Evolutionary conservation across 2,329 filamentous ascomycete genomes (phyloP).

Genomic region (Lachnellula cervina): DNA sequence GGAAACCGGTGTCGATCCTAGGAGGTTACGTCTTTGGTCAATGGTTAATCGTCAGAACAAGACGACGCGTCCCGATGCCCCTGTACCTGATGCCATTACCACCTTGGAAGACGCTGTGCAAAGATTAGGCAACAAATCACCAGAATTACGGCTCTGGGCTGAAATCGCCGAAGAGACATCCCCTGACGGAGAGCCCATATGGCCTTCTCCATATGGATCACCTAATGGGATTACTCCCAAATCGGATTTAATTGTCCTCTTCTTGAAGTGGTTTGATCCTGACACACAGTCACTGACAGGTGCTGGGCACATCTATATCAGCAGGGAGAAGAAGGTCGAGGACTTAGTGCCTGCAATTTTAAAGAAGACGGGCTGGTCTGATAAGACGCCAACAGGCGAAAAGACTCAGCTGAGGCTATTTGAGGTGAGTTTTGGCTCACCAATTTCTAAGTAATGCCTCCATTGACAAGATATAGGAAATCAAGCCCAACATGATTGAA

Average conservation of each 20-base stretch:
- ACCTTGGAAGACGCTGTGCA: constrained; percentile 70
- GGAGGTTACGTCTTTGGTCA: constrained; percentile 78
- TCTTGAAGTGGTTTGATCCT: constrained; percentile 87
- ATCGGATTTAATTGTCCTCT: constrained; percentile 69
- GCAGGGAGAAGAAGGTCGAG: constrained; percentile 79
- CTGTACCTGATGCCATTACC: constrained; percentile 71
- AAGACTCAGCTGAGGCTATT: constrained; percentile 64
- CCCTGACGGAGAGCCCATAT: constrained; percentile 64
- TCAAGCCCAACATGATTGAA: constrained; percentile 97
- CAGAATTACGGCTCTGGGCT: constrained; percentile 75
- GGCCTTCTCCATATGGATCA: constrained; percentile 60
- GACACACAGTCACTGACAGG: constrained; percentile 71
- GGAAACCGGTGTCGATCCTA: constrained; percentile 63
- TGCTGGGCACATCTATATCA: constrained; percentile 80
- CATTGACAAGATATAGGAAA: constrained; percentile 54
- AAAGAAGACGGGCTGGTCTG: constrained; percentile 80
- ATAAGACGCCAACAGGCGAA: constrained; percentile 61
- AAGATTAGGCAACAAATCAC: constrained; percentile 61
- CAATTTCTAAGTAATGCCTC: background rate
- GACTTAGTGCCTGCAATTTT: constrained; percentile 76
- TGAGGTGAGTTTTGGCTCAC: constrained; percentile 50
- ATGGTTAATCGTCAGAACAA: constrained; percentile 99
- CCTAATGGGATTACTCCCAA: constrained; percentile 52
- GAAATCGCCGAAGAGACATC: constrained; percentile 68
- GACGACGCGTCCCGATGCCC: constrained; percentile 84